Base-by-base conservation (phyloP, 2,329 filamentous ascomycete genomes). In the Colletotrichum echinochloae region DNA sequence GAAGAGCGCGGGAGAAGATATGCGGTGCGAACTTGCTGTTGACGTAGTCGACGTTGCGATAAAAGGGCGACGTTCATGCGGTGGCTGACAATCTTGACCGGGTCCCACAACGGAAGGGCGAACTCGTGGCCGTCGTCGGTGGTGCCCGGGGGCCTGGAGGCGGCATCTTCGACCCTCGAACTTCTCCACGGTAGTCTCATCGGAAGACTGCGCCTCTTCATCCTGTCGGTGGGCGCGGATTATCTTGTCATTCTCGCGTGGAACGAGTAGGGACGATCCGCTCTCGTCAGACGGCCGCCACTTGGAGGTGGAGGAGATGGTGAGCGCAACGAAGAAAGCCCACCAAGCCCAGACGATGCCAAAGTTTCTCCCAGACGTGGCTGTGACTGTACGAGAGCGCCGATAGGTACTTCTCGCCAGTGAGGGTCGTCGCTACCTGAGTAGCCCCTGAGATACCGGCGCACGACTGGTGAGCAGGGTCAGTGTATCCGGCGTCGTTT, bases 1-100 rank as follows among this genome's bases (percentile, higher is more conserved):
- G 79, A 90, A 89, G 0, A 90, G 82, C 0, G 84, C 87, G 0
- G 0, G 83, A 84, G 18, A 81, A 79, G 28, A 90, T 79, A 74
- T 90, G 88, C 1, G 90, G 80, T 0, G 82, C 79, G 1, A 91
- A 78, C 78, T 91, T 91, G 82, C 89, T 91, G 77, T 88, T 88
- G 66, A 90, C 78, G 73, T 93, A 93, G 62, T 91, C 88, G 0
- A 84, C 86, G 76, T 92, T 93, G 65, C 92, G 86, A 81, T 84
- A 94, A 6, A 6, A 93, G 82, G 0, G 90, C 83, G 0, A 88
- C 76, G 73, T 89, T 90, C 80, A 85, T 88, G 35, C 93, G 91
- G 4, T 86, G 79, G 11, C 88, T 87, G 52, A 93, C 91, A 63
- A 92, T 84, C 73, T 84, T 87, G 51, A 90, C 80, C 77, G 95